Evolutionary conservation across 192 early-diverging fungal species (phyloP).

Genomic region (Obelidium mucronatum): DNA sequence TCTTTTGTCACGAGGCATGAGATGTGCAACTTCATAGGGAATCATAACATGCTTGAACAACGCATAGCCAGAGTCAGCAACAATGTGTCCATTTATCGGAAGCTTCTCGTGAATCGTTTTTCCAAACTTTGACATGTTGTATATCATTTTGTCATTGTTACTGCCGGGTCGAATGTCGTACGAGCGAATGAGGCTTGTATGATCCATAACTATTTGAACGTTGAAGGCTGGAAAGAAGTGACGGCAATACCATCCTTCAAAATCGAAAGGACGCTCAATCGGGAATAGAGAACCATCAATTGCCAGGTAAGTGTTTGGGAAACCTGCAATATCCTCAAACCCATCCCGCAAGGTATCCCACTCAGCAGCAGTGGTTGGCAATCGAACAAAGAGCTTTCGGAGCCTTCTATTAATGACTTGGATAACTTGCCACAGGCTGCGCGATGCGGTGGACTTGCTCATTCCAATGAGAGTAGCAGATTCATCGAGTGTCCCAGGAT

Average conservation of each 20-base stretch:
- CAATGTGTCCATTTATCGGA: not conserved
- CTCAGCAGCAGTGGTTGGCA: not conserved
- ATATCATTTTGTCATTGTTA: not conserved
- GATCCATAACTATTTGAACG: too few relatives aligned
- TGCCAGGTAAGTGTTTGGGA: slow-evolving; percentile 11
- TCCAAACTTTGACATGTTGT: not conserved
- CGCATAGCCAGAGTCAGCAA: slow-evolving; percentile 13
- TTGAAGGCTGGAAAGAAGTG: too few relatives aligned
- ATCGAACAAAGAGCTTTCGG: not conserved
- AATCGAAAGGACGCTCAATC: slow-evolving; percentile 5
- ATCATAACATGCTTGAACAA: too few relatives aligned
- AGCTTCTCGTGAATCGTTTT: slow-evolving; percentile 8
- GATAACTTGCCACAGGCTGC: slow-evolving; percentile 9
- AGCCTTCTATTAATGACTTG: not conserved
- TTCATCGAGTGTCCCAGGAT: slow-evolving; percentile 5
- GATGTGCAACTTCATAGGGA: too few relatives aligned
- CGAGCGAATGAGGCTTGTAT: not conserved
- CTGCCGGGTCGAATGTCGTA: not conserved
- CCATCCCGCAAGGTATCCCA: not conserved
- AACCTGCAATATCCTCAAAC: not conserved
- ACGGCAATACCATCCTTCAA: slow-evolving; percentile 25
- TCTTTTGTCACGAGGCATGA: not conserved
- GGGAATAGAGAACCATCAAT: slow-evolving; percentile 16
- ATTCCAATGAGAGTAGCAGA: slow-evolving; percentile 16
- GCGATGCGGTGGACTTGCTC: slow-evolving; percentile 11